A percentile compares a stretch with the other conserved stretches of the same genome.
Conservation (phyloP, 2,329 filamentous ascomycete species). For the Akanthomyces uredinophilus region DNA sequence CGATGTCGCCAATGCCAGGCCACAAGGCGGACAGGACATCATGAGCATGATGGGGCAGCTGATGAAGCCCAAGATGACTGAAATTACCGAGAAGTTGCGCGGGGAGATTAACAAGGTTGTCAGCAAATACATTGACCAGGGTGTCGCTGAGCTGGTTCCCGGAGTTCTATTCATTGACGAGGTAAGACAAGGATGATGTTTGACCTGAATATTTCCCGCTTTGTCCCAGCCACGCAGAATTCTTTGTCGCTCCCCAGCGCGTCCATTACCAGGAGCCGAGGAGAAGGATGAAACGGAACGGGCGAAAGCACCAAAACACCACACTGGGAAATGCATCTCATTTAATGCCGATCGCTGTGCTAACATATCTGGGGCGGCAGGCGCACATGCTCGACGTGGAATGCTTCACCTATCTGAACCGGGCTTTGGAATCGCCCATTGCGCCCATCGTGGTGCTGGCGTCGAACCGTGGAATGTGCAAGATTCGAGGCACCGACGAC, state of each 20-base stretch:
- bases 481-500: slow-evolving; percentile 81
- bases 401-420: slow-evolving; percentile 98
- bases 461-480: slow-evolving; percentile 91
- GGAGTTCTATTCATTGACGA: slow-evolving; percentile 98
- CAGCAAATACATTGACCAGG: slow-evolving; percentile 97
- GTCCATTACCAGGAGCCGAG: not conserved
- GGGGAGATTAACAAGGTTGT: slow-evolving; percentile 99
- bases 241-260: not conserved
- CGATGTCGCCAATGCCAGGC: slow-evolving; percentile 90
- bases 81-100: slow-evolving; percentile 96
- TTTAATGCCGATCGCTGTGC: not conserved
- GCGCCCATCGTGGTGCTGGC: slow-evolving; percentile 96
- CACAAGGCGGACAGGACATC: slow-evolving; percentile 96
- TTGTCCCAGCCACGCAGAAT: not conserved
- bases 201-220: not conserved
- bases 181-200: slow-evolving; percentile 45
- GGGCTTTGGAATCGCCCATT: slow-evolving; percentile 90
- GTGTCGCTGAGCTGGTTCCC: slow-evolving; percentile 94
- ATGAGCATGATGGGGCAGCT: slow-evolving; percentile 99
- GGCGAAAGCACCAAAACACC: not conserved
- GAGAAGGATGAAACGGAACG: not conserved
- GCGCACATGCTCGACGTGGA: slow-evolving; percentile 99
- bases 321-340: not conserved
- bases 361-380: slow-evolving; percentile 40
- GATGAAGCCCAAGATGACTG: slow-evolving; percentile 99